Evolutionary conservation across 805 yeast genomes (phyloP).

Genomic region (Myxozyma mucilagina): DNA sequence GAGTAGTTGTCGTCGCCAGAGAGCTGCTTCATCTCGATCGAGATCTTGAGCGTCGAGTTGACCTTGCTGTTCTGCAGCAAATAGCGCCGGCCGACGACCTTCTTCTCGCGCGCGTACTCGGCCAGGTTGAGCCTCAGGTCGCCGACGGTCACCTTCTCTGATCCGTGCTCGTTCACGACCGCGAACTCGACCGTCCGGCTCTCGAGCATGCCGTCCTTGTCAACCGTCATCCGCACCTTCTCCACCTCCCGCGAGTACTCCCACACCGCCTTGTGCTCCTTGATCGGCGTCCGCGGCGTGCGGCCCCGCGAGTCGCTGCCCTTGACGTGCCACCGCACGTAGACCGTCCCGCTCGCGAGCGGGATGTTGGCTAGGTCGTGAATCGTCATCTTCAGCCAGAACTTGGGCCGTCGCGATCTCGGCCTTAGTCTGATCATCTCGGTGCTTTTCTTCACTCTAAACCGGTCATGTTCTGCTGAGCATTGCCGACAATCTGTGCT

Average conservation of each 20-base stretch:
- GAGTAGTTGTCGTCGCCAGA: slow-evolving; percentile 26
- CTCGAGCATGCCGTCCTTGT: slow-evolving; percentile 42
- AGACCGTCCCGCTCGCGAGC: slow-evolving; percentile 67
- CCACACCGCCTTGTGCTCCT: slow-evolving; percentile 57
- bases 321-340: slow-evolving; percentile 60
- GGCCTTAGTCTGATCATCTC: slow-evolving; percentile 21
- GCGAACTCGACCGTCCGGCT: slow-evolving; percentile 46
- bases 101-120: slow-evolving; percentile 61
- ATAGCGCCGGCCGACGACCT: slow-evolving; percentile 59
- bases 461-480: too few relatives aligned
- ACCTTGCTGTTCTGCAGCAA: slow-evolving; percentile 76
- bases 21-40: slow-evolving; percentile 14
- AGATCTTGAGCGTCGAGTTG: slow-evolving; percentile 64
- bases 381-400: slow-evolving; percentile 57
- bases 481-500: too few relatives aligned
- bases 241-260: slow-evolving; percentile 44
- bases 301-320: slow-evolving; percentile 54
- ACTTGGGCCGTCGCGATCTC: slow-evolving; percentile 51
- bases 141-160: slow-evolving; percentile 60
- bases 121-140: slow-evolving; percentile 64
- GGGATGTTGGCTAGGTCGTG: slow-evolving; percentile 83
- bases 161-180: slow-evolving; percentile 47
- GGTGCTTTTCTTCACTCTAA: not conserved
- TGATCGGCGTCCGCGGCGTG: slow-evolving; percentile 49
- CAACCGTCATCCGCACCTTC: slow-evolving; percentile 47